Conservation (phyloP, 345 rosid species). For the Noccaea bulbosa region DNA sequence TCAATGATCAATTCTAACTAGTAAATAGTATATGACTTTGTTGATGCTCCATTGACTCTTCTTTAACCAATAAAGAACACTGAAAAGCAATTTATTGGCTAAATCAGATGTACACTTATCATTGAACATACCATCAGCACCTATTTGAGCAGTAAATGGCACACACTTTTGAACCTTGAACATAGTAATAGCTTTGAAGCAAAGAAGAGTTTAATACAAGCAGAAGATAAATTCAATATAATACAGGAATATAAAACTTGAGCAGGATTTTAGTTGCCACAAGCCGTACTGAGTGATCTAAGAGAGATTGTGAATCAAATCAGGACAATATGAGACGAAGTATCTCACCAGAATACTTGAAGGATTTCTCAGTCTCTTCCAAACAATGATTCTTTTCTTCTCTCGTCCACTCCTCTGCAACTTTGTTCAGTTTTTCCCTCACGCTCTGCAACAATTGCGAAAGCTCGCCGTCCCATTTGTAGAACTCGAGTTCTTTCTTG, state of each 20-base stretch:
- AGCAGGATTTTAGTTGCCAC: slow-evolving; percentile 29
- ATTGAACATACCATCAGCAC: background rate
- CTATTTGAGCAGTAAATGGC: background rate
- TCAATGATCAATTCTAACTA: slow-evolving; percentile 13
- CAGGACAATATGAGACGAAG: slow-evolving; percentile 79
- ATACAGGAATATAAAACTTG: slow-evolving; percentile 29
- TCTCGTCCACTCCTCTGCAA: slow-evolving; percentile 86
- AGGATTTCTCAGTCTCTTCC: slow-evolving; percentile 95
- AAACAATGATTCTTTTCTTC: slow-evolving; percentile 90
- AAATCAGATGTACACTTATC: slow-evolving; percentile 12
- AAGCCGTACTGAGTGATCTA: background rate
- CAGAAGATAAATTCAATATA: background rate
- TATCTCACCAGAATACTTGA: slow-evolving; percentile 86
- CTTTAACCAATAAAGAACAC: background rate
- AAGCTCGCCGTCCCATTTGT: slow-evolving; percentile 92
- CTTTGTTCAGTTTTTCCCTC: slow-evolving; percentile 76
- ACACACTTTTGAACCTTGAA: slow-evolving; percentile 1
- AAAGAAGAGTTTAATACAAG: slow-evolving; percentile 30
- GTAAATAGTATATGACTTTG: background rate
- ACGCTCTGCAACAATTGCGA: slow-evolving; percentile 74
- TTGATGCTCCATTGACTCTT: slow-evolving; percentile 11
- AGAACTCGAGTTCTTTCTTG: slow-evolving; percentile 70
- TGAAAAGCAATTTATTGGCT: background rate
- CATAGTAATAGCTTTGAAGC: slow-evolving; percentile 22
- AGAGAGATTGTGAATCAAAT: slow-evolving; percentile 30